phyloP scores from a whole-genome alignment of 345 rosid genomes.

The Luvunga scandens region DNA sequence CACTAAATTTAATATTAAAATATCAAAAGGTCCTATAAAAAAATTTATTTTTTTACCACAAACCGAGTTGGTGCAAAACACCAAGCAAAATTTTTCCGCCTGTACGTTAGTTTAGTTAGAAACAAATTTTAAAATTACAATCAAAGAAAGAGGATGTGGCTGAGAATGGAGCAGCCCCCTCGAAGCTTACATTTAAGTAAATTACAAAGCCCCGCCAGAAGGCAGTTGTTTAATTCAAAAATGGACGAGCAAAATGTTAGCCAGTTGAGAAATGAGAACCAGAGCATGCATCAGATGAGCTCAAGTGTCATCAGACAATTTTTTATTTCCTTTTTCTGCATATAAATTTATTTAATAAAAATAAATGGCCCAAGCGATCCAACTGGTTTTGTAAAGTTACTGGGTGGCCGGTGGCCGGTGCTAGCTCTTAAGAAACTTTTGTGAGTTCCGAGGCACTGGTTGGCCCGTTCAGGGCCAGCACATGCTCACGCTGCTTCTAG shows the following conservation, averaged over 20 bases:
- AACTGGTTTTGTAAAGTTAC: neutral
- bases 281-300: neutral
- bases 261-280: neutral
- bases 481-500: neutral
- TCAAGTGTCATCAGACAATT: neutral
- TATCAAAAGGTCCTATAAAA: no score
- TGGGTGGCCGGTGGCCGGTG: neutral
- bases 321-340: neutral
- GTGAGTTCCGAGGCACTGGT: conserved; percentile 15
- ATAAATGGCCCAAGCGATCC: neutral
- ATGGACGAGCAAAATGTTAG: neutral
- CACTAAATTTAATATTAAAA: no score
- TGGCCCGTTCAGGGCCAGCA: neutral
- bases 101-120: no score
- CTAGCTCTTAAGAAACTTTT: neutral
- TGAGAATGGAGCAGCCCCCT: neutral
- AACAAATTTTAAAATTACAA: no score
- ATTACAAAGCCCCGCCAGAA: neutral
- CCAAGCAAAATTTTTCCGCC: no score
- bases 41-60: no score
- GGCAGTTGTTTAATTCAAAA: neutral
- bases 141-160: neutral
- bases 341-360: neutral
- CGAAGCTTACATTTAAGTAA: neutral
- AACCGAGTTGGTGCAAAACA: no score